A percentile compares a stretch with the other conserved stretches of the same genome.
phyloP scores from a whole-genome alignment of 2,329 filamentous ascomycete genomes.

The Biscogniauxia marginata region DNA sequence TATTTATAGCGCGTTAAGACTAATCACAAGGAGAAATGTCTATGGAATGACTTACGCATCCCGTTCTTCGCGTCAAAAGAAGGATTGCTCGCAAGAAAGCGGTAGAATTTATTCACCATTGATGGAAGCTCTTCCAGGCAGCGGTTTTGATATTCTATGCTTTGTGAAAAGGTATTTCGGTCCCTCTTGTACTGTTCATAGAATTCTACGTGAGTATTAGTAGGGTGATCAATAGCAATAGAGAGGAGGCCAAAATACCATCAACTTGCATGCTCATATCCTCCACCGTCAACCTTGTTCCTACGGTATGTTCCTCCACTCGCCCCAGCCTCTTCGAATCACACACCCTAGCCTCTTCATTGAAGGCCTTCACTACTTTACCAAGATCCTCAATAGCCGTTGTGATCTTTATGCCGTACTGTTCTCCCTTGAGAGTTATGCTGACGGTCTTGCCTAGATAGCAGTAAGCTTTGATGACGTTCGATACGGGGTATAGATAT shows the following conservation, averaged over 20 bases:
- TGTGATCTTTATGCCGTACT: constrained; percentile 10
- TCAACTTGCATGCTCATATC: constrained; percentile 1
- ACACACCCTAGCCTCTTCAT: constrained; percentile 10
- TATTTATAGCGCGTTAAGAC: background rate
- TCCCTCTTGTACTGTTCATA: constrained; percentile 3
- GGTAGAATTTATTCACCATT: constrained; percentile 11
- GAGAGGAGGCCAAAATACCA: background rate
- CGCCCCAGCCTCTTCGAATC: constrained; percentile 11
- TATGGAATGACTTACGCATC: constrained; percentile 4
- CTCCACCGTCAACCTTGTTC: constrained; percentile 4
- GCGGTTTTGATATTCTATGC: constrained; percentile 1
- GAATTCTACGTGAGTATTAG: background rate
- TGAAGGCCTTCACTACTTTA: constrained; percentile 7
- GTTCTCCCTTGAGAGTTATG: constrained; percentile 11
- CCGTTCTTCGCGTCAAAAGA: constrained; percentile 11
- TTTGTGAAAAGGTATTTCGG: background rate
- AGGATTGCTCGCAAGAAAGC: constrained; percentile 7
- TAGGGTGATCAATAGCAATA: background rate
- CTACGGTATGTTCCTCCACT: constrained; percentile 6
- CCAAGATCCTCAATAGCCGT: constrained; percentile 6
- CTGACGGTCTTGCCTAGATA: constrained; percentile 10
- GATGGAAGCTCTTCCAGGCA: constrained; percentile 5
- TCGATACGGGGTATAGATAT: background rate
- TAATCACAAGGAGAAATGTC: background rate
- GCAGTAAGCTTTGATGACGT: background rate